Percentiles rank a stretch among this genome's conserved stretches.
Conservation (phyloP, 2,329 filamentous ascomycete genomes). For the Fusarium sp. region DNA sequence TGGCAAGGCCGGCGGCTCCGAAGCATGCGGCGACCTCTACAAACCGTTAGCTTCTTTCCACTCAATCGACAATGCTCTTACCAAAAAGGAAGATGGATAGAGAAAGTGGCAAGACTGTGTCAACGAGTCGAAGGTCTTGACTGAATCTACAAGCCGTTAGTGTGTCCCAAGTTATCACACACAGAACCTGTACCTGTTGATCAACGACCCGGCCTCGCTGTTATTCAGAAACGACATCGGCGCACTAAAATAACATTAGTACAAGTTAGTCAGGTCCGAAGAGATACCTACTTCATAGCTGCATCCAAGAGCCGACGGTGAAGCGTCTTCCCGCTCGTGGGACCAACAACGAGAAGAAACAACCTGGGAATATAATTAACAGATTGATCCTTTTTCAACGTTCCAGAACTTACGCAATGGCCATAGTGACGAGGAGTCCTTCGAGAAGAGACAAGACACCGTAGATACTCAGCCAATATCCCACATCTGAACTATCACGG, state of each 20-base stretch:
- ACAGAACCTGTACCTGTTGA: slow-evolving; percentile 38
- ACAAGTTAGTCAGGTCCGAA: rapidly evolving
- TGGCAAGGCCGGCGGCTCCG: slow-evolving; percentile 58
- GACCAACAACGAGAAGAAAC: slow-evolving; percentile 43
- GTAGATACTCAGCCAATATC: slow-evolving; percentile 48
- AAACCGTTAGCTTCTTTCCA: neutral
- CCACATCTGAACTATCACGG: slow-evolving; percentile 40
- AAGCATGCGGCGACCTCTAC: slow-evolving; percentile 51
- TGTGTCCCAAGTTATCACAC: rapidly evolving
- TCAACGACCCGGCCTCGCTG: slow-evolving; percentile 43
- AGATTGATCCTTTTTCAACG: neutral
- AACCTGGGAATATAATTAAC: slow-evolving; percentile 32
- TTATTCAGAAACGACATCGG: slow-evolving; percentile 46
- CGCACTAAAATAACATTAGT: slow-evolving; percentile 29
- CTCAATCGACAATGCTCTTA: neutral
- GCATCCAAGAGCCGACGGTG: slow-evolving; percentile 41
- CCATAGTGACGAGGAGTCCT: slow-evolving; percentile 39
- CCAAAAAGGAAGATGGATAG: slow-evolving; percentile 44
- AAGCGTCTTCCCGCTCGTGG: slow-evolving; percentile 41
- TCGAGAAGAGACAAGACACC: slow-evolving; percentile 39
- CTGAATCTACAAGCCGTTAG: slow-evolving; percentile 50
- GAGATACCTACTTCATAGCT: slow-evolving; percentile 38
- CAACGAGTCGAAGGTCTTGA: slow-evolving; percentile 56
- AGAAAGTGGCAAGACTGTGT: slow-evolving; percentile 51
- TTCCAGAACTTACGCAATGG: slow-evolving; percentile 39